These are phyloP conservation scores for Corinectria fuckeliana DNA, from an alignment of 2,329 filamentous ascomycete species.

Conservation along the genomic window DNA sequence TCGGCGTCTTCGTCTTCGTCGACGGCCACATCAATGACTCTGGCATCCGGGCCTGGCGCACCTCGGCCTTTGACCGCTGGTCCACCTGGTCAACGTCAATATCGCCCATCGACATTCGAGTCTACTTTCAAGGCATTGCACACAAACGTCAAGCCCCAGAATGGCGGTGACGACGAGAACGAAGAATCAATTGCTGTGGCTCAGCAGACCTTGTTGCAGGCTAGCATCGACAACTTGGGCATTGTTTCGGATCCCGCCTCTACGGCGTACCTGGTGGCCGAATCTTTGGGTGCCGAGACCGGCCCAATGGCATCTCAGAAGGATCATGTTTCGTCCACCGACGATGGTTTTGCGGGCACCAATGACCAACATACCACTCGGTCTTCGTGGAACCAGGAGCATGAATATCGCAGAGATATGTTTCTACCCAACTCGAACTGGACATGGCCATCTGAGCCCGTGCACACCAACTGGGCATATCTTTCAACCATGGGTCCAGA, in stretches of 20 bases:
- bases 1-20: conserved; percentile 9
- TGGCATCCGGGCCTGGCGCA: conserved; percentile 47
- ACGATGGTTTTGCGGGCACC: conserved; percentile 3
- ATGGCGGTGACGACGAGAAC: conserved; percentile 35
- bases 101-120: conserved; percentile 53
- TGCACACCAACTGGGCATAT: conserved; percentile 12
- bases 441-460: conserved; percentile 10
- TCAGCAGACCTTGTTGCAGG: conserved; percentile 31
- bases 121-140: conserved; percentile 45
- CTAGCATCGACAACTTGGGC: conserved; percentile 28
- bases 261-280: conserved; percentile 7
- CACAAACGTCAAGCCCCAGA: conserved; percentile 33
- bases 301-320: background rate
- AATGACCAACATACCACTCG: background rate
- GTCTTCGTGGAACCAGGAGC: background rate
- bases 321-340: background rate
- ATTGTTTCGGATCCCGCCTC: conserved; percentile 16
- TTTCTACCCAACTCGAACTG: conserved; percentile 10
- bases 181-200: conserved; percentile 32
- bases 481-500: background rate
- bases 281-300: conserved; percentile 3
- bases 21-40: conserved; percentile 23
- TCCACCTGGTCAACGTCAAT: conserved; percentile 60
- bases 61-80: conserved; percentile 62
- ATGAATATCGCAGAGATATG: background rate